A percentile compares a stretch with the other conserved stretches of the same genome.
Evolutionary conservation across 257 asterid genomes (phyloP).

Genomic region (Nicotiana benthamiana): DNA sequence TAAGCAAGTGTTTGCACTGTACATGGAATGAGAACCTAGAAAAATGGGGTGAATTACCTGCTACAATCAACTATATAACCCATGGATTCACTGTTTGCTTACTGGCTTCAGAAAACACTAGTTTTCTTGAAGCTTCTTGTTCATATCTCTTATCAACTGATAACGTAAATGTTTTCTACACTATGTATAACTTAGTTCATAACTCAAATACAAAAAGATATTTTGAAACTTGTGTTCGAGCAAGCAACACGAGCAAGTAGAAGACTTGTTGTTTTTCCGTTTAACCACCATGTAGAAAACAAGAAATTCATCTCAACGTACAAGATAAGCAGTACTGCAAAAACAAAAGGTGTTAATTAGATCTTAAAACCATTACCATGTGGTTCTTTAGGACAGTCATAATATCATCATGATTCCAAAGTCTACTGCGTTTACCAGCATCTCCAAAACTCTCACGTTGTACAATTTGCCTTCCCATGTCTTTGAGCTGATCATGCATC

Average conservation of each 20-base stretch:
- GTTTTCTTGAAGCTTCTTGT: too few relatives aligned
- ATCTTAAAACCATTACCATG: conserved; percentile 15
- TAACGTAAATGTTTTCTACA: too few relatives aligned
- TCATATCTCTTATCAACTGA: too few relatives aligned
- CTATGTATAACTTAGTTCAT: too few relatives aligned
- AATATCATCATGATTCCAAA: conserved; percentile 20
- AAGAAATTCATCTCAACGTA: neutral
- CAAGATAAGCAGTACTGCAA: neutral
- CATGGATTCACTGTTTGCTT: too few relatives aligned
- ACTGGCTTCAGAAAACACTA: too few relatives aligned
- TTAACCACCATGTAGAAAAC: neutral
- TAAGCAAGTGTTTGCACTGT: neutral
- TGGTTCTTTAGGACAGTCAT: conserved; percentile 10
- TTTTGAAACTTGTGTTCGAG: neutral
- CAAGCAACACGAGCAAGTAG: neutral
- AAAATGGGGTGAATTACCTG: neutral
- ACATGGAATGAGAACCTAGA: neutral
- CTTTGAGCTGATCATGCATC: conserved; percentile 36
- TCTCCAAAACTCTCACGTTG: conserved; percentile 8
- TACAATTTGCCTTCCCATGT: conserved; percentile 32
- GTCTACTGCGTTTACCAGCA: conserved; percentile 26
- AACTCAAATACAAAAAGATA: neutral
- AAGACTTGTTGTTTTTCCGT: neutral
- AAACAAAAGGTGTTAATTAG: neutral
- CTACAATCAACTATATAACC: neutral